Evolutionary conservation across 2,329 filamentous ascomycete species (phyloP), one percentile per base, ranked within the genome.

Genomic region (Arthrobotrys conoides): DNA sequence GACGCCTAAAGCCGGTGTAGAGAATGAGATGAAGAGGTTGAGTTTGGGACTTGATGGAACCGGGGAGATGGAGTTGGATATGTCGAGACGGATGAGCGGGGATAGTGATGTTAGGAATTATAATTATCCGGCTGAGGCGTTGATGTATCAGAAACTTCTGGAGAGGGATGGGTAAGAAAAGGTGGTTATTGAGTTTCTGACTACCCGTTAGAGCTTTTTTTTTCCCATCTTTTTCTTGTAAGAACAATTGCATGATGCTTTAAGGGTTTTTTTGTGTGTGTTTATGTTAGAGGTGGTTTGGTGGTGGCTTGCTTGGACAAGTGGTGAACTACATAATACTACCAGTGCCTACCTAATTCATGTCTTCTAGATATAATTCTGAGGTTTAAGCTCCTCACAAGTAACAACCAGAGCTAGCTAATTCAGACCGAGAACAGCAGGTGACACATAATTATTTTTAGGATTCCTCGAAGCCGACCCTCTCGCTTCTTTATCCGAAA

Each of bases 61-160:
- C 10, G 61, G n/a, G 4, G 55, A 41, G n/a, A 2, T 20, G 14
- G 61, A 67, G n/a, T 46, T 46, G 44, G 44, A 46, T 46, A 46
- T 2, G 38, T 48, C 18, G 36, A 61, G 70, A 24, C 41, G 72
- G 49, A 20, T 9, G 48, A 76, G 64, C 41, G 64, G 20, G 18
- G 68, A 64, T 33, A 64, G 61, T 18, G 63, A 67, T 24, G 3
- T 78, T 46, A 57, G 59, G 75, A 65, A 41, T 33, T 78, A 78
- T 72, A 69, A 44, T 44, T 78, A 78, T 69, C 75, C 75, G 10
- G 70, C 53, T 6, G 75, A 78, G 53, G 75, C 75, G 27, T 49
- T 78, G 55, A 78, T 78, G 75, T 78, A 78, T 59, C 75, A 69
- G 24, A 61, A 72, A 30, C 30, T 78, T 30, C 22, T 78, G 63